A percentile compares a stretch with the other conserved stretches of the same genome.
Conservation (phyloP, 331 rosid genomes). For the Quercus tomentella region DNA sequence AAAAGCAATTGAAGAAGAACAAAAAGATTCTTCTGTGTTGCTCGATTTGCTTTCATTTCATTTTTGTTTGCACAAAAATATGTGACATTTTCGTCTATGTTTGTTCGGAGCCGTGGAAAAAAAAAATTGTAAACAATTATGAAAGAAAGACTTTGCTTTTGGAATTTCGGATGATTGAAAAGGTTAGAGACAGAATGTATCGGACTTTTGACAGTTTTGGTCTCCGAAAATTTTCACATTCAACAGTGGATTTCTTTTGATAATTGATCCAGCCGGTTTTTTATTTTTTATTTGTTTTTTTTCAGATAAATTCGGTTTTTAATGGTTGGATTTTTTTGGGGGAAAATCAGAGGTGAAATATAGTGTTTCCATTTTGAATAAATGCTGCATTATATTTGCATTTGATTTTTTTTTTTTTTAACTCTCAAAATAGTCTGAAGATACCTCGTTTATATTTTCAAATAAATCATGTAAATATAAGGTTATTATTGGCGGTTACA, state of each 20-base stretch:
- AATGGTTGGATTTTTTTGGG: too few relatives aligned
- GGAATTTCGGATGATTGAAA: background rate
- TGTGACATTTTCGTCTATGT: background rate
- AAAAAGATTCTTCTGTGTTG: background rate
- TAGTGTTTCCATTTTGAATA: too few relatives aligned
- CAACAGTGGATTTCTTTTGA: constrained; percentile 30
- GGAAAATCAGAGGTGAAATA: too few relatives aligned
- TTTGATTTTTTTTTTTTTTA: too few relatives aligned
- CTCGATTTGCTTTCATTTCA: background rate
- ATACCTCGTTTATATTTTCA: accelerated
- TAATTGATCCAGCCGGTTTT: too few relatives aligned
- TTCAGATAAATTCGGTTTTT: too few relatives aligned
- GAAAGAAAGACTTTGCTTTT: background rate
- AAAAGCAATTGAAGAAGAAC: background rate
- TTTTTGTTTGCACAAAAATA: background rate
- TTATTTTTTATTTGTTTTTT: too few relatives aligned
- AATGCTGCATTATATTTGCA: too few relatives aligned
- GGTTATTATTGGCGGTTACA: too few relatives aligned
- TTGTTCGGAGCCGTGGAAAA: background rate
- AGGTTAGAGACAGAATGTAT: background rate
- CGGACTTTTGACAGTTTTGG: background rate
- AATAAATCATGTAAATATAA: too few relatives aligned
- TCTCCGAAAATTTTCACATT: constrained; percentile 35
- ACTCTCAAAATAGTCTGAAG: too few relatives aligned
- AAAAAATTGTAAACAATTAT: background rate